Base-by-base conservation (phyloP, 2,329 filamentous ascomycete species). In the Teratosphaeria nubilosa region DNA sequence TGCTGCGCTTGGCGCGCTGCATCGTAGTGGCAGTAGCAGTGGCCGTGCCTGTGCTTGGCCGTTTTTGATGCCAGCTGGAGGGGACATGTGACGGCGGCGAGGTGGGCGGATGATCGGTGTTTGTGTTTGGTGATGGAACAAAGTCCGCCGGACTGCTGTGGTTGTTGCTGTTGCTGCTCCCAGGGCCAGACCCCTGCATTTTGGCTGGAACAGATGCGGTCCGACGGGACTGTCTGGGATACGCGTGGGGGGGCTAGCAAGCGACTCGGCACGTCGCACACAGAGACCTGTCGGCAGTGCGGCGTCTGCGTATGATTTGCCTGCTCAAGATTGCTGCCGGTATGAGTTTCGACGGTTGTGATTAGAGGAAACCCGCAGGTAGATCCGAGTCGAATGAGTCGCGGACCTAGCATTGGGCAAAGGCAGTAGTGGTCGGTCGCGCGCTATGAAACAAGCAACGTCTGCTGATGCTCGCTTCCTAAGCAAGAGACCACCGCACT, bases 1-100 rank as follows among this genome's bases (percentile, higher is more conserved):
- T 88, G 72, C 89, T 94, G 31, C 64, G 65, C 53, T 64, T 64
- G 25, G 58, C 34, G 59, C 63, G 64, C 53, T 56, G 55, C 58
- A 58, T 59, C 24, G 24, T 56, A 20, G 53, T 45, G 34, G 34
- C 34, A 20, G 53, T 45, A 11, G 34, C 34, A 14, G 34, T 41
- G 20, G 56, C 57, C 31, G 58, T 59, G 41, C 41, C 41, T 48
- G 41, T 48, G 51, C 51, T 53, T 30, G 55, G 62, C 24, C 48
- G 34, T 32, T 48, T 37, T 24, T 56, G 45, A 51, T 60, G 60
- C 14, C 45, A 54, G 22, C 22, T 20, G 34, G 34, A 37, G 11
- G 41, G 41, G 13, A 31, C 20, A 22, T 22, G 25, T 30, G 31
- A 27, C 10, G 24, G n/a, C 5, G 51, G 56, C 34, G 56, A 53